A percentile compares a stretch with the other conserved stretches of the same genome.
Conservation (phyloP, 1,139 yeast genomes). For the Saccharomyces hybrid region DNA sequence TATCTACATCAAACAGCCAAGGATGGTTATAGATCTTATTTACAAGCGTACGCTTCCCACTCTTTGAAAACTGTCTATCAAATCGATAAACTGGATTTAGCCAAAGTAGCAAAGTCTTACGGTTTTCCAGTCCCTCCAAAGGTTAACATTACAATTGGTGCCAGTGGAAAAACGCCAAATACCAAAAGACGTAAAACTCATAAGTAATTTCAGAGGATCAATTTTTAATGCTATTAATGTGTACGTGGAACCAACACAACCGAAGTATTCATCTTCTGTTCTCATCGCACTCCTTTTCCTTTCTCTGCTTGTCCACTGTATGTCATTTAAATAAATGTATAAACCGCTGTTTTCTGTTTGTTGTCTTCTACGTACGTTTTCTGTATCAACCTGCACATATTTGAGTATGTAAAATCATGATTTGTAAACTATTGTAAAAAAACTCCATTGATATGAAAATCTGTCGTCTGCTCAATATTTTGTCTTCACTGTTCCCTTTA, state of each 20-base stretch:
- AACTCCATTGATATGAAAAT: background rate
- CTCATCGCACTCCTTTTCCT: background rate
- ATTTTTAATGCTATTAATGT: background rate
- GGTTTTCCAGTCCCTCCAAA: conserved; percentile 96
- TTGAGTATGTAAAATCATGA: background rate
- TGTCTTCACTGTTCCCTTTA: conserved; percentile 45
- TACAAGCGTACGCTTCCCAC: conserved; percentile 96
- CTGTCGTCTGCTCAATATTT: background rate
- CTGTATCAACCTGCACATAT: background rate
- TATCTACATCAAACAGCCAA: conserved; percentile 94
- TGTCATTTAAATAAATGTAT: background rate
- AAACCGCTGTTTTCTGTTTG: background rate
- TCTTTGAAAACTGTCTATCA: conserved; percentile 93
- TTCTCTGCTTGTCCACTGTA: background rate
- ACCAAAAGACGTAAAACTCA: conserved; percentile 26
- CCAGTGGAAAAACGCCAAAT: conserved; percentile 60
- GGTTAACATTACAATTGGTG: conserved; percentile 92
- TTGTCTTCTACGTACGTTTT: background rate
- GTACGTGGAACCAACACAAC: background rate
- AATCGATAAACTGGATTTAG: conserved; percentile 87
- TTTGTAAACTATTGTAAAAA: background rate
- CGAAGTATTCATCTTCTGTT: background rate
- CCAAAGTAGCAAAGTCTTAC: conserved; percentile 89
- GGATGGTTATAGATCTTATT: conserved; percentile 93
- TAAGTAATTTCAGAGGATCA: conserved; percentile 4